Conservation (phyloP, 768 basidiomycete species). For the Phlebiopsis flavidoalba region DNA sequence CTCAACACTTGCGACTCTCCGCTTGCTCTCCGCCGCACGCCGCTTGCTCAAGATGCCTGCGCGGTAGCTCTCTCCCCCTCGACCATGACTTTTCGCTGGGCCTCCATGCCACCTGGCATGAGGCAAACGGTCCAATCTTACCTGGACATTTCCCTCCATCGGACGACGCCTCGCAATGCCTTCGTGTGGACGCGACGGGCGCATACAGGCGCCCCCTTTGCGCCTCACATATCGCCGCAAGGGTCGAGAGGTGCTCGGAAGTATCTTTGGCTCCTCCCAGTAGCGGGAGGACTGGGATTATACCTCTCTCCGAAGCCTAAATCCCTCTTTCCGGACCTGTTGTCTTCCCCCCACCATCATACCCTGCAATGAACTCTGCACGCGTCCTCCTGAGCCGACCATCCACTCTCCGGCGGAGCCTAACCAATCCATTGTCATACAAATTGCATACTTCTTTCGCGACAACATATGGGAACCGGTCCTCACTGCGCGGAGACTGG, state of each 20-base stretch:
- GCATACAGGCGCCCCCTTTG: conserved; percentile 25
- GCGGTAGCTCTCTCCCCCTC: conserved; percentile 6
- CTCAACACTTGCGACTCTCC: not conserved
- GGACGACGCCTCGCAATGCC: conserved; percentile 6
- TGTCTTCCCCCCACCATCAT: conserved; percentile 47
- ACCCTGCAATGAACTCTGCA: conserved; percentile 30
- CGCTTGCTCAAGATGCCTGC: not conserved
- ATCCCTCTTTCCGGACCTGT: conserved; percentile 40
- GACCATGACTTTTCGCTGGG: conserved; percentile 22
- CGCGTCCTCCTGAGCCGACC: conserved; percentile 22
- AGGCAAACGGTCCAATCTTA: conserved; percentile 20
- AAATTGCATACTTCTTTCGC: conserved; percentile 44
- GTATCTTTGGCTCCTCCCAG: conserved; percentile 50
- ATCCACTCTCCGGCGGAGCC: conserved; percentile 71
- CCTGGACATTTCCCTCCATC: conserved; percentile 5
- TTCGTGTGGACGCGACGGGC: conserved; percentile 2
- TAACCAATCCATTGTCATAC: conserved; percentile 38
- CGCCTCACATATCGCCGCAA: conserved; percentile 28
- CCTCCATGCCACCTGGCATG: conserved; percentile 22
- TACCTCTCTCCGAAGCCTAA: conserved; percentile 41
- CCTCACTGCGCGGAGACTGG: conserved; percentile 75
- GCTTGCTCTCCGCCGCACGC: too few species aligned
- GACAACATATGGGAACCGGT: conserved; percentile 78
- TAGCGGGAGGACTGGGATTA: conserved; percentile 49
- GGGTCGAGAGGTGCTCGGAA: conserved; percentile 25